A percentile compares a stretch with the other conserved stretches of the same genome.
These are phyloP conservation scores for Orobanche coerulescens DNA, from an alignment of 257 asterid species.

Conservation along the genomic window DNA sequence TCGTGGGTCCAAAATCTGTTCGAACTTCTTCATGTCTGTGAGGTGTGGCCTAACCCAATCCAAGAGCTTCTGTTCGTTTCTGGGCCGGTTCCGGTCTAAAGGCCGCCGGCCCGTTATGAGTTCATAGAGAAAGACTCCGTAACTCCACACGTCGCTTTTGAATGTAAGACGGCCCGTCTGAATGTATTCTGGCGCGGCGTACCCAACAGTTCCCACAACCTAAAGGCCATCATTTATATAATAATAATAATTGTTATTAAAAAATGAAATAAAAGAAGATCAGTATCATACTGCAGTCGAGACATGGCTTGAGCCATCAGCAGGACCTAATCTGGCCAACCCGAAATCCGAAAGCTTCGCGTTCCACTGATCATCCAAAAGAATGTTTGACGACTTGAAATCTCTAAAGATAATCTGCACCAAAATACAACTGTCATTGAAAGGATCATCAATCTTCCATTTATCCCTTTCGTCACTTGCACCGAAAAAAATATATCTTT, in stretches of 20 bases:
- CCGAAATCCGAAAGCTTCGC: slow-evolving; percentile 94
- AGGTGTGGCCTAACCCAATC: slow-evolving; percentile 85
- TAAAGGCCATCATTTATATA: slow-evolving; percentile 21
- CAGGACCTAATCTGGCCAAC: slow-evolving; percentile 75
- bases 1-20: slow-evolving; percentile 72
- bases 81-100: slow-evolving; percentile 66
- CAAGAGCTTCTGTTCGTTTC: slow-evolving; percentile 72
- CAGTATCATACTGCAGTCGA: slow-evolving; percentile 62
- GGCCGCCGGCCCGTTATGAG: slow-evolving; percentile 92
- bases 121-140: slow-evolving; percentile 85
- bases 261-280: background rate
- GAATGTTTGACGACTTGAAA: slow-evolving; percentile 87
- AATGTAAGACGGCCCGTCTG: slow-evolving; percentile 85
- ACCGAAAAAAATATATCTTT: too few relatives aligned
- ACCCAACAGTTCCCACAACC: slow-evolving; percentile 95
- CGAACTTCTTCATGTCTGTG: slow-evolving; percentile 59
- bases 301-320: slow-evolving; percentile 73
- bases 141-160: slow-evolving; percentile 93
- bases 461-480: too few relatives aligned
- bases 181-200: slow-evolving; percentile 92
- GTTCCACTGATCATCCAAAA: slow-evolving; percentile 71
- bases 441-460: too few relatives aligned
- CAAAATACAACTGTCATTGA: background rate
- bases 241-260: background rate
- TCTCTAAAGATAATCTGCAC: slow-evolving; percentile 85